Base-by-base conservation (phyloP, 164 flowering plant species). In the Aristolochia fimbriata region DNA sequence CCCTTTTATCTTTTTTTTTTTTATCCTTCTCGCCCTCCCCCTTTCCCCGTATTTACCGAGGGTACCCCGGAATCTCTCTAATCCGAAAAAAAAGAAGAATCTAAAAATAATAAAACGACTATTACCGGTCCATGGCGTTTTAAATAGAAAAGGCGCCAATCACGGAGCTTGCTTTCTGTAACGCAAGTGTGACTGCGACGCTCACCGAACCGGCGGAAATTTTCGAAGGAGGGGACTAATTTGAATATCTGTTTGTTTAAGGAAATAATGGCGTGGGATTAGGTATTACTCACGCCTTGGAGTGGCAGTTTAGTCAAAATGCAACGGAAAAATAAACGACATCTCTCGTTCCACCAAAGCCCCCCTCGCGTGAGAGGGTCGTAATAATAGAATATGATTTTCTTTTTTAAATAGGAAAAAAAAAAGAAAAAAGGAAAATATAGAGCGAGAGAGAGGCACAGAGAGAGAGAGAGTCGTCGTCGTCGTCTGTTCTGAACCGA, bases 271-370 rank as follows among this genome's bases (percentile, higher is more conserved):
- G 43, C 43, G 43, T 6, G 43, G 9, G 9, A 37, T 37, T 37
- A 0, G 43, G 30, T 27, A 27, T 10, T 48, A 48, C 7, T 48
- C 55, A 49, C 55, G 55, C 50, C 24, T 55, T 31, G 3, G 12
- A 27, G 24, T 22, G 25, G 41, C 15, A 7, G 16, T 62, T 57
- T 33, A 50, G 64, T 61, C n/a, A n/a, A 61, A 61, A 33, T 61
- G 13, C 30, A 10, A 5, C 41, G 10, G 20, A 27, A 37, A 41
- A 61, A 61, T 51, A 31, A 41, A 20, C 64, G 57, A 15, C 57
- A 62, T 23, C 64, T 46, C 51, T 27, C 33, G 50, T 23, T 22
- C 63, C 63, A 60, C 63, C 63, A 51, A 62, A 22, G n/a, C n/a
- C 64, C 3, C 11, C 65, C 64, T 61, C 53, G 58, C 43, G 59